Evolutionary conservation across 805 yeast species (phyloP).

Genomic region (Candida chauliodis): DNA sequence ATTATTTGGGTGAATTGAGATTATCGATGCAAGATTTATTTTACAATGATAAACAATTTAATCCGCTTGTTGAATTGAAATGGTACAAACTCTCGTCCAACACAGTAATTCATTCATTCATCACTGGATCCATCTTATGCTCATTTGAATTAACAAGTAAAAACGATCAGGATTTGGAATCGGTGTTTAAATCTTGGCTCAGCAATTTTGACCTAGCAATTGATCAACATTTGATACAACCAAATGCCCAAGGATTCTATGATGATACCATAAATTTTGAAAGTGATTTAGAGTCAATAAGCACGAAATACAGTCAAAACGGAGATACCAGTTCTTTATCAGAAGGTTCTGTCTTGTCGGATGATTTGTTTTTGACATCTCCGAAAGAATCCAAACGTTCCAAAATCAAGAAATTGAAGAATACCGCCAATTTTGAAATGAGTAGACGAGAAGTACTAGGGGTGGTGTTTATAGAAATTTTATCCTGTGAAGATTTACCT

Average conservation of each 20-base stretch:
- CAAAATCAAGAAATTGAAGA: conserved; percentile 2
- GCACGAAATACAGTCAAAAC: background rate
- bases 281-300: conserved; percentile 30
- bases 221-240: conserved; percentile 6
- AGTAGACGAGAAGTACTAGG: conserved; percentile 51
- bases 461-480: conserved; percentile 71
- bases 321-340: conserved; percentile 18
- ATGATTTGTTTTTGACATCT: background rate
- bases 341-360: conserved; percentile 16
- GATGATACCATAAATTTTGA: conserved; percentile 21
- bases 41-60: conserved; percentile 9
- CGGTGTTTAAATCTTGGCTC: conserved; percentile 3
- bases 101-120: conserved; percentile 35
- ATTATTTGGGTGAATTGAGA: conserved; percentile 40
- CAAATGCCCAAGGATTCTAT: conserved; percentile 41
- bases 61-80: conserved; percentile 26
- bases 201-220: background rate
- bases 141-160: conserved; percentile 35
- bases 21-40: conserved; percentile 29
- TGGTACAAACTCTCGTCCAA: conserved; percentile 47
- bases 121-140: conserved; percentile 46
- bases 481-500: conserved; percentile 74
- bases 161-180: background rate
- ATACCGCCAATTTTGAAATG: conserved; percentile 21
- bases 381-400: conserved; percentile 7